Base-by-base conservation (phyloP, 805 yeast genomes). In the Deakozyma indianensis region DNA sequence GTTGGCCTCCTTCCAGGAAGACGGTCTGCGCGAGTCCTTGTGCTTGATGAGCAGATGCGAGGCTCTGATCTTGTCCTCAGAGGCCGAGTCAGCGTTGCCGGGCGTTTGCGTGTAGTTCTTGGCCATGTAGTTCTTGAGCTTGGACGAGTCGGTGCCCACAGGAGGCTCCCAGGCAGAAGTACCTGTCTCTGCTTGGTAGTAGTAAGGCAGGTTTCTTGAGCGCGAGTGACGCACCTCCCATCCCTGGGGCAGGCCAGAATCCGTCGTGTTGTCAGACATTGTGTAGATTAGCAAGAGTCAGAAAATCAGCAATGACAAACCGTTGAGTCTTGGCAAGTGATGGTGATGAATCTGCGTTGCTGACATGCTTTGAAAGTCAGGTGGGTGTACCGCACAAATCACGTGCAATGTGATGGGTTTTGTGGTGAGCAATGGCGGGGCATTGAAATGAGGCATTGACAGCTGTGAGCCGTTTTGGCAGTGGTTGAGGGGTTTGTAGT, bases 121-220 rank as follows among this genome's bases (percentile, higher is more conserved):
- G 41, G 69, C 65, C 50, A 84, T 63, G 63, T 83, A 84, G 15
- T 64, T 65, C 35, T 73, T 68, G 48, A 90, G 68, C 53, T 69
- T 67, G 1, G 63, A 76, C 15, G 70, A 58, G 53, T 92, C 83
- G 1, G 94, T 77, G 2, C 90, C 95, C 43, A 68, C 74, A 2
- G 98, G 98, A 9, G 94, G 83, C 46, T 80, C 88, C 98, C 98
- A 92, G 32, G 78, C 70, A 0, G 95, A 83, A 58, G 79, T 79
- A 41, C 76, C 72, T 1, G 87, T 77, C 38, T 70, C 69, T 23
- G 78, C 75, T 58, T 88, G 77, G 64, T 73, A 79, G 63, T 69
- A 92, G 65, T 92, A 92, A 48, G 90, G 95, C 54, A 85, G 75
- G 56, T 83, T 76, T 58, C 84, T 86, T 15, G 92, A 80, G 49